Percentiles rank a stretch among this genome's conserved stretches.
Evolutionary conservation across 2,329 filamentous ascomycete genomes (phyloP).

Genomic region (Penicillium sp.): DNA sequence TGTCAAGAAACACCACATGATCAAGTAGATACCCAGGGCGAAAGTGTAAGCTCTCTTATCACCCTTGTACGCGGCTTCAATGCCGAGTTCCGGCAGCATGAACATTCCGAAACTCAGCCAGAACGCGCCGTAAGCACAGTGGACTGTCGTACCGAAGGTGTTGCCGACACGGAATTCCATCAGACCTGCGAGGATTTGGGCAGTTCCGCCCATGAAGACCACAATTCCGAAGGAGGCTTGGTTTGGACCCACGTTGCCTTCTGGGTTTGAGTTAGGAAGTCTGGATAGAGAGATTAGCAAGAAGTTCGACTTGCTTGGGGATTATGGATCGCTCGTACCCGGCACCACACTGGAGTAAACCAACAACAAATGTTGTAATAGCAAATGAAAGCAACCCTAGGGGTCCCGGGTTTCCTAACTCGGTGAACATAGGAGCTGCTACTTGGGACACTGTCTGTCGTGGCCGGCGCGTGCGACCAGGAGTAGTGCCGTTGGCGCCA

Average conservation of each 20-base stretch:
- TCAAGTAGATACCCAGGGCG: slow-evolving; percentile 60
- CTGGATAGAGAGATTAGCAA: slow-evolving; percentile 5
- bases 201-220: slow-evolving; percentile 31
- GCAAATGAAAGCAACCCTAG: slow-evolving; percentile 65
- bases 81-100: slow-evolving; percentile 54
- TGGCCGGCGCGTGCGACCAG: not conserved
- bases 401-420: slow-evolving; percentile 62
- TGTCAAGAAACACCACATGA: slow-evolving; percentile 63
- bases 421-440: slow-evolving; percentile 27
- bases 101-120: slow-evolving; percentile 64
- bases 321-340: slow-evolving; percentile 38
- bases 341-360: slow-evolving; percentile 49
- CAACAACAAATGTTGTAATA: slow-evolving; percentile 64
- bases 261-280: slow-evolving; percentile 26
- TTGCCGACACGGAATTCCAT: slow-evolving; percentile 58
- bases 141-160: slow-evolving; percentile 63
- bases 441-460: slow-evolving; percentile 17
- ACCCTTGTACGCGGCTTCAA: slow-evolving; percentile 49
- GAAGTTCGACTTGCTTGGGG: not conserved
- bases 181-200: slow-evolving; percentile 29
- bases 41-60: slow-evolving; percentile 47
- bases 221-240: slow-evolving; percentile 29
- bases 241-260: slow-evolving; percentile 24
- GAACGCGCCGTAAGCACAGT: slow-evolving; percentile 63
- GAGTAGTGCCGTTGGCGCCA: not conserved